Percentiles rank a stretch among this genome's conserved stretches.
phyloP scores from a whole-genome alignment of 176 grass and related monocot genomes.

The Triticum urartu region DNA sequence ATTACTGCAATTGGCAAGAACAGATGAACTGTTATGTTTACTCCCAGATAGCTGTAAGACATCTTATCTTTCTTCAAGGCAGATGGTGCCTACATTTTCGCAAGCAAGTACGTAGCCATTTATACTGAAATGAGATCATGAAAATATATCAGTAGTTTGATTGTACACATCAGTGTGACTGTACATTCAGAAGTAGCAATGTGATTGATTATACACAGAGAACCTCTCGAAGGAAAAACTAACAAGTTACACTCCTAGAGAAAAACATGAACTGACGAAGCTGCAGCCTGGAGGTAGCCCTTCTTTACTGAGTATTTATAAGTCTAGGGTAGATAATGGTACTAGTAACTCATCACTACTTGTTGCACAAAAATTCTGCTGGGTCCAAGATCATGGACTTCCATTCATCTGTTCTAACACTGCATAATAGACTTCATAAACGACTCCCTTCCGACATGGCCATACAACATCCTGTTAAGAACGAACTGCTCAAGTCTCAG shows the following conservation, averaged over 20 bases:
- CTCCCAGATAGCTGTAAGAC: no score
- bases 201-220: background rate
- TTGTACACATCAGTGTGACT: background rate
- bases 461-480: conserved; percentile 19
- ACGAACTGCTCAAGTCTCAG: background rate
- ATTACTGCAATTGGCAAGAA: no score
- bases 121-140: background rate
- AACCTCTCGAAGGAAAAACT: background rate
- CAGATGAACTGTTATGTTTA: no score
- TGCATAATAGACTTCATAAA: background rate
- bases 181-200: background rate
- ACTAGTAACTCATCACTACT: conserved; percentile 2
- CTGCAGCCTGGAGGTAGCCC: background rate
- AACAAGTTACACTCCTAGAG: background rate
- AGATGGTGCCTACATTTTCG: background rate
- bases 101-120: background rate
- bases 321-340: background rate
- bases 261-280: background rate
- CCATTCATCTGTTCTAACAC: background rate
- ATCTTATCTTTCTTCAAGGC: background rate
- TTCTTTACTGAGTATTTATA: background rate
- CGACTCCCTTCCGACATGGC: background rate
- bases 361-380: conserved; percentile 8
- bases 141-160: conserved; percentile 10
- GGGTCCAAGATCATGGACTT: background rate